Conservation (phyloP, 371 early-diverging fungal species). For the Mortierella sp. region DNA sequence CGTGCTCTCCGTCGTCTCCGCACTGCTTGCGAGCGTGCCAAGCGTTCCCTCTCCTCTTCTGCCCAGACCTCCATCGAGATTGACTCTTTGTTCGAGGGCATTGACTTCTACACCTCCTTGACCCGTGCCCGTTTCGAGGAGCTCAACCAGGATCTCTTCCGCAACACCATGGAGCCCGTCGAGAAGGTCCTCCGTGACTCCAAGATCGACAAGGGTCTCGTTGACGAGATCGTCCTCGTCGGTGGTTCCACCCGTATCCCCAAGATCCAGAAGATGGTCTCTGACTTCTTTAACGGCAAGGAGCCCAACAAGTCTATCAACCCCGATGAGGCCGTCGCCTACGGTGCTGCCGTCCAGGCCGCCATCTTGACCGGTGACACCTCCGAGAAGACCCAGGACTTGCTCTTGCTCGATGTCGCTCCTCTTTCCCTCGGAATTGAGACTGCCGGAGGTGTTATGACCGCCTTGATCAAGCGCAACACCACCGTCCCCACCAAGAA, state of each 20-base stretch:
- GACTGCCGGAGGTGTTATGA: slow-evolving; percentile 98
- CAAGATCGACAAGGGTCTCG: slow-evolving; percentile 92
- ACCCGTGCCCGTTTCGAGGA: slow-evolving; percentile 98
- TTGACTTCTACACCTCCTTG: slow-evolving; percentile 94
- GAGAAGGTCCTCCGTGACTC: slow-evolving; percentile 95
- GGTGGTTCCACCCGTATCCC: slow-evolving; percentile 99
- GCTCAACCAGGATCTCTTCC: slow-evolving; percentile 95
- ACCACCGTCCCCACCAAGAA: slow-evolving; percentile 98
- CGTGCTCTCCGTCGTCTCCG: slow-evolving; percentile 95
- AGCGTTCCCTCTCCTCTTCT: slow-evolving; percentile 93
- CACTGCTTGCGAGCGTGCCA: slow-evolving; percentile 97
- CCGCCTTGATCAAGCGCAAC: slow-evolving; percentile 96
- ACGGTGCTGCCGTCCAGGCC: slow-evolving; percentile 99
- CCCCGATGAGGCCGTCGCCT: slow-evolving; percentile 99
- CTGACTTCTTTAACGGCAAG: slow-evolving; percentile 98
- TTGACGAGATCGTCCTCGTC: slow-evolving; percentile 98
- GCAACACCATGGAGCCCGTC: slow-evolving; percentile 94
- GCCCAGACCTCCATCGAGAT: slow-evolving; percentile 93
- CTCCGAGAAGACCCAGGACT: slow-evolving; percentile 90
- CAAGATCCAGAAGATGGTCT: slow-evolving; percentile 98
- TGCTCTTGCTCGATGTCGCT: slow-evolving; percentile 85
- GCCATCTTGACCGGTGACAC: slow-evolving; percentile 92
- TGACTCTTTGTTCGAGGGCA: slow-evolving; percentile 94
- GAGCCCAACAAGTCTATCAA: slow-evolving; percentile 97
- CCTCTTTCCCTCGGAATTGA: slow-evolving; percentile 96